Percentiles rank a stretch among this genome's conserved stretches.
These are phyloP conservation scores for Artomyces pyxidatus DNA, from an alignment of 768 basidiomycete species.

Conservation along the genomic window DNA sequence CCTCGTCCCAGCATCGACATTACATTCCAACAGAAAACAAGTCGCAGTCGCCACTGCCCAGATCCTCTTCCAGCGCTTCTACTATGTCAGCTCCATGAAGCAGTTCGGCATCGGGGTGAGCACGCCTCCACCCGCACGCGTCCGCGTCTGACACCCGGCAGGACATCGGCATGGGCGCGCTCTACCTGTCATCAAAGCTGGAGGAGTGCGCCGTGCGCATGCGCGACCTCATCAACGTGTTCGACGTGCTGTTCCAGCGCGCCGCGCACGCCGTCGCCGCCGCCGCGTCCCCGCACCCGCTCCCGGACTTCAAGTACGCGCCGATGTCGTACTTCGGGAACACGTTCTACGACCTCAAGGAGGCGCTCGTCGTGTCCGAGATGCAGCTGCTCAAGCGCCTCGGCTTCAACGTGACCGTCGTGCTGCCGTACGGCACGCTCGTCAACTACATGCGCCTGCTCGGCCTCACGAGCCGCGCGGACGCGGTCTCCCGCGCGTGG, in stretches of 20 bases:
- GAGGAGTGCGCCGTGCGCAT: conserved; percentile 90
- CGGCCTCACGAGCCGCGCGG: conserved; percentile 66
- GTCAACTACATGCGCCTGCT: conserved; percentile 91
- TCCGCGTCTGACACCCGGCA: conserved; percentile 20
- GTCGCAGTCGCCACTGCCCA: conserved; percentile 96
- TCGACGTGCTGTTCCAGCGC: conserved; percentile 81
- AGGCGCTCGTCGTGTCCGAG: conserved; percentile 87
- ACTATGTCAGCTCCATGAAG: conserved; percentile 91
- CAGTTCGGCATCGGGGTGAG: conserved; percentile 90
- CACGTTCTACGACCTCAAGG: conserved; percentile 91
- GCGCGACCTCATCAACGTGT: conserved; percentile 91
- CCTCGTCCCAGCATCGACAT: conserved; percentile 3
- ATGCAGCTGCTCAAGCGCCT: conserved; percentile 97
- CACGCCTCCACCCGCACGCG: conserved; percentile 7
- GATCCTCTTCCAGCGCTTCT: conserved; percentile 94
- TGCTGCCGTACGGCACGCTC: conserved; percentile 87
- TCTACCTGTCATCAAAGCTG: conserved; percentile 83
- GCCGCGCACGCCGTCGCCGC: conserved; percentile 41
- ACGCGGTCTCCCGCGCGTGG: conserved; percentile 78
- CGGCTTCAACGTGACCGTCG: conserved; percentile 91
- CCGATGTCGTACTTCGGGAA: conserved; percentile 88
- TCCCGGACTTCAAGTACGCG: conserved; percentile 47
- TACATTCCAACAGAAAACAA: conserved; percentile 60
- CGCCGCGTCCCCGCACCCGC: conserved; percentile 25
- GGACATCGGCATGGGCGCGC: conserved; percentile 86